Conservation (phyloP, 768 basidiomycete genomes). For the Paxillus rubicundulus region DNA sequence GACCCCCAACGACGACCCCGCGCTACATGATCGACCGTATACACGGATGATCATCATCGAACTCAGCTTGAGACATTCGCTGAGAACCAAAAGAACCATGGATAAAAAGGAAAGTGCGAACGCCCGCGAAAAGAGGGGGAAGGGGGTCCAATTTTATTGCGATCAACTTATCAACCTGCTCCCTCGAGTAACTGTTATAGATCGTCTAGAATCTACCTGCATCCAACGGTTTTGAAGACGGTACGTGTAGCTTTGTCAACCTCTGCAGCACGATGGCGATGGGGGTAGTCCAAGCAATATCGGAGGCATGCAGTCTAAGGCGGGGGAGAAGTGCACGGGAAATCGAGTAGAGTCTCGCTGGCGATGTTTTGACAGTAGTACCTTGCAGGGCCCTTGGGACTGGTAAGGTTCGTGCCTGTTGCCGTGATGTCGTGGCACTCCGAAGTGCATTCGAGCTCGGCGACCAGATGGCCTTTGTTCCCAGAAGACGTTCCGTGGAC, state of each 20-base stretch:
- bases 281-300: no score
- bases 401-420: constrained; percentile 18
- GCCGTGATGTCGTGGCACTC: constrained; percentile 40
- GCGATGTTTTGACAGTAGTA: constrained; percentile 40
- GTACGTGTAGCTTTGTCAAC: not conserved
- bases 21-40: no score
- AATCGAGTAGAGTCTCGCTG: constrained; percentile 29
- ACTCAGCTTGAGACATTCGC: no score
- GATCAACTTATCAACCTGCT: no score
- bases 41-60: no score
- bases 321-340: constrained; percentile 20
- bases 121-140: no score
- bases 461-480: constrained; percentile 36
- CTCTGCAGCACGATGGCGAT: no score
- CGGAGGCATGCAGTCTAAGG: not conserved
- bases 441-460: constrained; percentile 40
- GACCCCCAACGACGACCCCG: not conserved
- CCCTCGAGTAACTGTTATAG: no score
- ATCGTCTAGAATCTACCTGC: no score
- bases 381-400: constrained; percentile 30
- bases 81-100: no score
- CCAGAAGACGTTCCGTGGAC: constrained; percentile 45
- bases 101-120: no score
- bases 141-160: no score
- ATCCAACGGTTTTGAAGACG: not conserved